Evolutionary conservation across 1,284 basidiomycete species (phyloP).

Genomic region (Boletus hoseneyae): DNA sequence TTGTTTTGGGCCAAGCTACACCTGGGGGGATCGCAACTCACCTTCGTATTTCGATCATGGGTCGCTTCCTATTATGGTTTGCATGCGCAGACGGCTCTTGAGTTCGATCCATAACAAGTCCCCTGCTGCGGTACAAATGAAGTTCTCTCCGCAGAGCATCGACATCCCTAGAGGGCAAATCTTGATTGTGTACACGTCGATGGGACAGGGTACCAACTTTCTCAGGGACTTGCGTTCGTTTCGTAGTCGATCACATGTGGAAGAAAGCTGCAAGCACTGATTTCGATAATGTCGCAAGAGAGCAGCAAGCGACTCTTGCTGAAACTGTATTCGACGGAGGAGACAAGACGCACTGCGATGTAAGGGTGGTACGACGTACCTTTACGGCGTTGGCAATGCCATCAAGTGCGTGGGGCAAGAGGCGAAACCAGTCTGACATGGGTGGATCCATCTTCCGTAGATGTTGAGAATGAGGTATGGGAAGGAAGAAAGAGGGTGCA

Average conservation of each 20-base stretch:
- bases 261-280: constrained; percentile 35
- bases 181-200: constrained; percentile 6
- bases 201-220: constrained; percentile 41
- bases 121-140: constrained; percentile 39
- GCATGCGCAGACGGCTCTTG: constrained; percentile 35
- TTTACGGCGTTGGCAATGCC: constrained; percentile 60
- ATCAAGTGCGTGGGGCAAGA: constrained; percentile 59
- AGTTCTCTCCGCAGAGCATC: constrained; percentile 52
- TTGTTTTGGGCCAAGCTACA: constrained; percentile 13
- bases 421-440: constrained; percentile 75
- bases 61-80: constrained; percentile 66
- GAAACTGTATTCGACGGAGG: constrained; percentile 49
- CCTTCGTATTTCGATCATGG: constrained; percentile 46
- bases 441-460: constrained; percentile 66
- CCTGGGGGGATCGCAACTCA: constrained; percentile 31
- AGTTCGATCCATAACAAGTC: constrained; percentile 19
- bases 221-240: constrained; percentile 47
- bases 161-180: constrained; percentile 39
- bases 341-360: background rate
- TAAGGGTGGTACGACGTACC: constrained; percentile 38
- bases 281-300: constrained; percentile 59
- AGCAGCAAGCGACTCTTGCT: constrained; percentile 68
- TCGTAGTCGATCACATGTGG: constrained; percentile 33
- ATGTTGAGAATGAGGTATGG: background rate
- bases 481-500: constrained; percentile 19